Evolutionary conservation across 176 grass and related monocot genomes (phyloP), one percentile per base, ranked within the genome.

Genomic region (Aegilops longissima): DNA sequence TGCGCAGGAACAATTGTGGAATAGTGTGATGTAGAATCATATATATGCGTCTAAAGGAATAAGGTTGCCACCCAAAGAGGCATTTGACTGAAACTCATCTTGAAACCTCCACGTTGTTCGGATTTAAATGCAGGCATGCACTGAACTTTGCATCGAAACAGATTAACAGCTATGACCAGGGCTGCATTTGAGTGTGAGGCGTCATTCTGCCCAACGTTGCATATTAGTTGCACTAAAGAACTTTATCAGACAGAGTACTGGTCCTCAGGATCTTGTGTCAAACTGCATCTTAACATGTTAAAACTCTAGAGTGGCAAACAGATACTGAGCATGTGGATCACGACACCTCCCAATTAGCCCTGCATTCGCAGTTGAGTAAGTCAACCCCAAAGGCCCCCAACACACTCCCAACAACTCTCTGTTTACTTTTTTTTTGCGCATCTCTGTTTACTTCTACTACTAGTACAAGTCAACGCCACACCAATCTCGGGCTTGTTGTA

Each of bases 261-360:
- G 4, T 63, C 25, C 73, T 61, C 9, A 18, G 51, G 51, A 52
- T 52, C 49, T 52, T 52, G 49, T 52, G 49, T 52, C 49, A 52
- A 52, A 6, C 49, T 52, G 49, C 49, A 52, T 17, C 49, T 52
- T 52, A 45, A 6, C 12, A 38, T 13, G 16, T 18, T 18, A 3
- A 35, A 30, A 70, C 82, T 56, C 84, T 73, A 66, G n/a, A 83
- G 54, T 73, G 64, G 29, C 27, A 59, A 64, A 18, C 25, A 49
- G 36, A 54, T 61, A 47, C 73, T 63, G 39, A 40, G 30, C 44
- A 58, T 63, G 73, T 31, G 44, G 42, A 61, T 45, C 35, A 75
- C 9, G 4, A 52, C 44, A 75, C 61, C 16, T 11, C 58, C 29
- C 40, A 51, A 6, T 14, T 39, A 78, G 52, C 16, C 30, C 80